Conservation (phyloP, 768 basidiomycete species). For the Auricularia sp. region DNA sequence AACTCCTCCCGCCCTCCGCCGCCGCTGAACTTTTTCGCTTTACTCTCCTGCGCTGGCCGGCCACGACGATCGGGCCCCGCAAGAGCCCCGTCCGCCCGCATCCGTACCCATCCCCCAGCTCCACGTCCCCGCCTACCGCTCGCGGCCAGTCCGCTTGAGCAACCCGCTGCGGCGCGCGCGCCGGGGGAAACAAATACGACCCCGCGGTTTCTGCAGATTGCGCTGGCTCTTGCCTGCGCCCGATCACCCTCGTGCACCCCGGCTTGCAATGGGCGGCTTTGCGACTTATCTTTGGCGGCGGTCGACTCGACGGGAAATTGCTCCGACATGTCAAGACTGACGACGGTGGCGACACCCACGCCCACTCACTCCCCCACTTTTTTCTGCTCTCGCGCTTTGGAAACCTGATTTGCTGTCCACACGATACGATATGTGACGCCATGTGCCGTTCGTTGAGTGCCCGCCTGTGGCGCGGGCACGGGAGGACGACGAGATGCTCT, state of each 20-base stretch:
- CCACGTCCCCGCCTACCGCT: not conserved
- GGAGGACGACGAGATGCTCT: not conserved
- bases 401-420: not conserved
- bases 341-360: not conserved
- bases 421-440: not conserved
- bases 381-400: not conserved
- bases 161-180: constrained; percentile 21
- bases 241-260: too few species aligned
- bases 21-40: too few species aligned
- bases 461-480: not conserved
- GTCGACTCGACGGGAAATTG: too few species aligned
- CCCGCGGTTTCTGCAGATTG: not conserved
- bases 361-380: not conserved
- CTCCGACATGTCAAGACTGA: too few species aligned
- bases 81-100: not conserved
- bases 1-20: too few species aligned
- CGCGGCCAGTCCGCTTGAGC: constrained; percentile 2
- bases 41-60: not conserved
- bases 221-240: too few species aligned
- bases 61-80: not conserved
- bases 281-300: too few species aligned
- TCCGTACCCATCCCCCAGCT: not conserved
- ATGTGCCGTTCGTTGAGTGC: not conserved
- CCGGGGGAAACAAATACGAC: not conserved
- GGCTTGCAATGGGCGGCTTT: too few species aligned